Percentiles rank a stretch among this genome's conserved stretches.
Conservation (phyloP, 2,329 filamentous ascomycete genomes). For the Ophiostoma sp. region DNA sequence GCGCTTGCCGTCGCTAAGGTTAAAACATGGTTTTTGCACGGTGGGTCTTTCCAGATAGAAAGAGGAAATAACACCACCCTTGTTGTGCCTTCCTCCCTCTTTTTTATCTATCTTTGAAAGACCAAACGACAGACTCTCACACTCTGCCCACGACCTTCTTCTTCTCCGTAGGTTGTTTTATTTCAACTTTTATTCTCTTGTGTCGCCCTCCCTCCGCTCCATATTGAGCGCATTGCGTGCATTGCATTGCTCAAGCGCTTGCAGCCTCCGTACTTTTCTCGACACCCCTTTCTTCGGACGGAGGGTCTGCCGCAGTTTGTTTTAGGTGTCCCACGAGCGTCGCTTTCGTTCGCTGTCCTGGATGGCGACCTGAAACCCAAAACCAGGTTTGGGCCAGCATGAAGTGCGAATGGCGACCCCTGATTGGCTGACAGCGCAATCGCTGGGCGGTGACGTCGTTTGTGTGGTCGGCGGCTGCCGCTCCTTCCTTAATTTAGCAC, state of each 20-base stretch:
- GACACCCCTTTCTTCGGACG: neutral
- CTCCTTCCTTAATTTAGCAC: constrained; percentile 23
- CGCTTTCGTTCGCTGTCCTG: constrained; percentile 22
- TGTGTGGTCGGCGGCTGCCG: constrained; percentile 30
- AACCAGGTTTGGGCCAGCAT: constrained; percentile 21
- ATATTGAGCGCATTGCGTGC: neutral
- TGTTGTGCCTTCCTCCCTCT: neutral
- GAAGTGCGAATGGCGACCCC: neutral
- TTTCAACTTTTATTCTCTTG: neutral
- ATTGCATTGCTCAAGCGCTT: neutral
- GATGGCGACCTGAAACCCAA: constrained; percentile 25
- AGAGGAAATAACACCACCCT: neutral
- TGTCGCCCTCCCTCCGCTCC: neutral
- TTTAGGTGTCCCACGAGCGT: constrained; percentile 1
- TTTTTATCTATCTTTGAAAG: neutral
- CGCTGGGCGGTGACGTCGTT: constrained; percentile 31
- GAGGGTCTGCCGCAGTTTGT: neutral
- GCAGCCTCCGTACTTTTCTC: neutral
- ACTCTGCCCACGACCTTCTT: neutral
- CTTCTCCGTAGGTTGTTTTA: neutral
- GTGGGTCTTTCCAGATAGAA: neutral
- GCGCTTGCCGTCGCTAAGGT: neutral
- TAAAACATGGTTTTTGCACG: constrained; percentile 4
- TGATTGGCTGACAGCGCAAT: constrained; percentile 23
- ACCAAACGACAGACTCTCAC: neutral